Conservation (phyloP, 2,329 filamentous ascomycete genomes). For the Cordyceps militaris region DNA sequence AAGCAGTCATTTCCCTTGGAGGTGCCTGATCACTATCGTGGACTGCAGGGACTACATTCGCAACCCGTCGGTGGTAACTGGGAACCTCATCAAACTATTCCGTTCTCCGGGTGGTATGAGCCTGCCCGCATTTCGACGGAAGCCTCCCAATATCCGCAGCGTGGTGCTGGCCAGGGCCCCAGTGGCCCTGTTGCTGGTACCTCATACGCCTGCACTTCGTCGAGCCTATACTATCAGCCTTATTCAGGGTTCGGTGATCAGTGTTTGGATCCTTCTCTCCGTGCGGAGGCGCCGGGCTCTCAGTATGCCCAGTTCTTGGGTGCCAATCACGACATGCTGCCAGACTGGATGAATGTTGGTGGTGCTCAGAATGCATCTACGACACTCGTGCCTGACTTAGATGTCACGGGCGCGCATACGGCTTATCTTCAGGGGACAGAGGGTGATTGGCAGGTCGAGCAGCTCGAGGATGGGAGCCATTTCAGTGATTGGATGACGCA, state of each 20-base stretch:
- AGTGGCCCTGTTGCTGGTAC: not conserved
- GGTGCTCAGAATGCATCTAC: not conserved
- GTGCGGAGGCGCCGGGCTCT: not conserved
- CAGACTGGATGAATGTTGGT: not conserved
- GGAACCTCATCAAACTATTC: not conserved
- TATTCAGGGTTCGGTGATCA: not conserved
- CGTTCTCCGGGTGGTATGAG: not conserved
- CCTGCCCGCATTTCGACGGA: not conserved
- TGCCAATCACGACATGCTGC: not conserved
- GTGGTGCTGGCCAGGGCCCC: not conserved
- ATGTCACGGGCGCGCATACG: conserved; percentile 18
- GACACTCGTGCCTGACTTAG: conserved; percentile 15
- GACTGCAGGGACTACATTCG: not conserved
- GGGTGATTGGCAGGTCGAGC: conserved; percentile 29
- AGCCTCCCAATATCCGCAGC: not conserved
- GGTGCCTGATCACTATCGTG: not conserved
- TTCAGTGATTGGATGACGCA: conserved; percentile 28
- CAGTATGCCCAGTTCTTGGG: not conserved
- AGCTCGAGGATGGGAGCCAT: conserved; percentile 24
- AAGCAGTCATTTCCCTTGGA: not conserved
- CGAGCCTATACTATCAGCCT: not conserved
- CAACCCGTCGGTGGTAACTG: not conserved
- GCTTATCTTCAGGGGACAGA: conserved; percentile 27
- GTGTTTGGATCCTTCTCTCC: conserved; percentile 2
- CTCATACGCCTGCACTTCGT: not conserved